A percentile compares a stretch with the other conserved stretches of the same genome.
Evolutionary conservation across 2,329 filamentous ascomycete genomes (phyloP).

Genomic region (Thermomyces lanuginosus): DNA sequence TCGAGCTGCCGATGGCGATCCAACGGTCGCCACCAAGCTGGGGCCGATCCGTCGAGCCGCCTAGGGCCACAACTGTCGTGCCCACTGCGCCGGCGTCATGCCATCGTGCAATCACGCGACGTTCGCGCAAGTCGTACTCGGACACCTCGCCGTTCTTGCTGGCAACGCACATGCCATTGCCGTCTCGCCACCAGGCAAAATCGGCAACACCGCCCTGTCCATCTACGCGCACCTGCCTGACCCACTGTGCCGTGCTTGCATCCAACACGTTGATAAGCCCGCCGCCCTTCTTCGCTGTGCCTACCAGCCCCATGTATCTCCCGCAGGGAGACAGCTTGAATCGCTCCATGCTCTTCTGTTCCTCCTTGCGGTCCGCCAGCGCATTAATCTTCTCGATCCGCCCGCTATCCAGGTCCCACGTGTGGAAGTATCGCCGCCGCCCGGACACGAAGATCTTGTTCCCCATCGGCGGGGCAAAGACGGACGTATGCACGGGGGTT

Average conservation of each 20-base stretch:
- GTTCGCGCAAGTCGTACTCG: conserved; percentile 61
- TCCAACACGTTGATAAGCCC: conserved; percentile 77
- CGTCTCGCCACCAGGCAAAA: conserved; percentile 82
- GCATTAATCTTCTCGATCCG: conserved; percentile 64
- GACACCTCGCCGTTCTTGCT: conserved; percentile 79
- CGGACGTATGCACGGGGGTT: conserved; percentile 69
- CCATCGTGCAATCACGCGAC: conserved; percentile 66
- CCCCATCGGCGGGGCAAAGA: conserved; percentile 57
- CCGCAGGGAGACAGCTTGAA: conserved; percentile 82
- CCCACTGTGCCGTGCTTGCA: conserved; percentile 70
- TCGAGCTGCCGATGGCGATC: conserved; percentile 73
- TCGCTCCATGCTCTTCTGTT: conserved; percentile 79
- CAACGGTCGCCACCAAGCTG: conserved; percentile 60
- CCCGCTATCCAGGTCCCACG: conserved; percentile 76
- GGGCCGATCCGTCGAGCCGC: conserved; percentile 30
- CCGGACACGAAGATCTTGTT: conserved; percentile 78
- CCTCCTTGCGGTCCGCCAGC: conserved; percentile 53
- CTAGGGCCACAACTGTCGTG: conserved; percentile 66
- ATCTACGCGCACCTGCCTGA: conserved; percentile 65
- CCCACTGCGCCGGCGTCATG: conserved; percentile 77
- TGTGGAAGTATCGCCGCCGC: conserved; percentile 79
- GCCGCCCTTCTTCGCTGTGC: conserved; percentile 66
- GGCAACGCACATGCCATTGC: conserved; percentile 63
- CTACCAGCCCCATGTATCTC: conserved; percentile 66
- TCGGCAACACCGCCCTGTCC: conserved; percentile 71